Evolutionary conservation across 2,329 filamentous ascomycete genomes (phyloP), one percentile per base, ranked within the genome.

Genomic region (Stagonosporopsis cucurbitacearum): DNA sequence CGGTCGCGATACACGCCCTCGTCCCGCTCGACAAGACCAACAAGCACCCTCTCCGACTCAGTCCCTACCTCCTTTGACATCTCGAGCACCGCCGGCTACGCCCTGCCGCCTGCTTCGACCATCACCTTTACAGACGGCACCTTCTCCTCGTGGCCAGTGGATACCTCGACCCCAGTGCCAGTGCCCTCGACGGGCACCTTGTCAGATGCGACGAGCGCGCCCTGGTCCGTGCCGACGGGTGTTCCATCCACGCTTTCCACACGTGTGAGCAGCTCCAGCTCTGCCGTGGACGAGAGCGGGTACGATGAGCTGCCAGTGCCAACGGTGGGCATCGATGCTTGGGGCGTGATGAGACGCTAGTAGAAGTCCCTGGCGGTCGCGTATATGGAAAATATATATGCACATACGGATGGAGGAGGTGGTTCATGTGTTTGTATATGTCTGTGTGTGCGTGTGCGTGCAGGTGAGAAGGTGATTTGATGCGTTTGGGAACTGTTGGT

Each of bases 21-120:
- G 3, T 30, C 43, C 26, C 15, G 23, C 15, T 11, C n/a, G 4
- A 5, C 46, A 13, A 1, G 22, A 5, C 3, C 19, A 22, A 32
- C 28, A 44, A 44, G 6, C 41, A 44, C 41, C 41, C 52, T 55
- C 35, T 54, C 51, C 11, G 45, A 54, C 40, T 20, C 51, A 6
- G 15, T 42, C 20, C 51, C 45, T 0, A 54, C 51, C 0, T 54
- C 51, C 7, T 48, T 54, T n/a, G 39, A 5, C 17, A 20, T 35
- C 2, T 32, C 25, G 2, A 46, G 20, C n/a, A 47, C 36, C 9
- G 23, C 13, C 25, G 28, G 19, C 22, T 53, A 53, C 36, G 36
- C 22, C 4, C n/a, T 28, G 0, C 37, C 44, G 4, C 23, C 50
- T 1, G 13, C 23, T 0, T 23, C 50, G 4, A 41, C 42, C 8